Conservation (phyloP, 768 basidiomycete species). For the Strobilomyces echinocephalus region DNA sequence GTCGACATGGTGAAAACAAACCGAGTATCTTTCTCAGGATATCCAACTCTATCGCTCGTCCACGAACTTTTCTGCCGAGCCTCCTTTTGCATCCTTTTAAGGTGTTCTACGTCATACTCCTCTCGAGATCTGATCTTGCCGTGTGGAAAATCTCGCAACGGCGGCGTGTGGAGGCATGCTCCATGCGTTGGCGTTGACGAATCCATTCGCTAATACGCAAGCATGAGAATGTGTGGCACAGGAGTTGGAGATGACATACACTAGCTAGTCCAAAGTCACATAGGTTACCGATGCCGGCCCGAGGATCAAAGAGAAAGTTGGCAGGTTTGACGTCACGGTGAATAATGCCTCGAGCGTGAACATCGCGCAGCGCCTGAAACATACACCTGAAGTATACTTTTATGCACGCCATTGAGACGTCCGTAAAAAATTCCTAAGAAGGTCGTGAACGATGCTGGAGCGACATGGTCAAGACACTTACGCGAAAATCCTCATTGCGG, state of each 20-base stretch:
- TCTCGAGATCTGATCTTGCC: constrained; percentile 48
- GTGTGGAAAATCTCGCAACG: constrained; percentile 60
- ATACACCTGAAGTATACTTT: constrained; percentile 88
- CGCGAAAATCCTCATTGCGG: constrained; percentile 88
- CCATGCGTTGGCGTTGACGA: constrained; percentile 39
- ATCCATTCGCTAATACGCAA: constrained; percentile 50
- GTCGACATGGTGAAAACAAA: constrained; percentile 24
- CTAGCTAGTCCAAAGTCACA: constrained; percentile 96
- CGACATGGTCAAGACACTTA: constrained; percentile 37
- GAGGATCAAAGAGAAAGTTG: constrained; percentile 91
- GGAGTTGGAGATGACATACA: constrained; percentile 42
- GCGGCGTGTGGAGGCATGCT: constrained; percentile 73
- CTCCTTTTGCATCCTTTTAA: constrained; percentile 57
- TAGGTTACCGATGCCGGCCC: constrained; percentile 75
- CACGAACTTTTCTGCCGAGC: constrained; percentile 49
- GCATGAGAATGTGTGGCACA: constrained; percentile 2
- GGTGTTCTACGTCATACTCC: constrained; percentile 43
- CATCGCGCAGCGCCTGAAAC: constrained; percentile 84
- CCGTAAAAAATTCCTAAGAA: constrained; percentile 69
- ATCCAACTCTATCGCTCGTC: constrained; percentile 70
- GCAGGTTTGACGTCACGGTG: constrained; percentile 98
- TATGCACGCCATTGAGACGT: constrained; percentile 68
- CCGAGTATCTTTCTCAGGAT: constrained; percentile 71
- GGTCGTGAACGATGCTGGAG: constrained; percentile 6
- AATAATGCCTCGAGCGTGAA: constrained; percentile 81